Conservation (phyloP, 148 eudicot genomes). For the Mesembryanthemum crystallinum region DNA sequence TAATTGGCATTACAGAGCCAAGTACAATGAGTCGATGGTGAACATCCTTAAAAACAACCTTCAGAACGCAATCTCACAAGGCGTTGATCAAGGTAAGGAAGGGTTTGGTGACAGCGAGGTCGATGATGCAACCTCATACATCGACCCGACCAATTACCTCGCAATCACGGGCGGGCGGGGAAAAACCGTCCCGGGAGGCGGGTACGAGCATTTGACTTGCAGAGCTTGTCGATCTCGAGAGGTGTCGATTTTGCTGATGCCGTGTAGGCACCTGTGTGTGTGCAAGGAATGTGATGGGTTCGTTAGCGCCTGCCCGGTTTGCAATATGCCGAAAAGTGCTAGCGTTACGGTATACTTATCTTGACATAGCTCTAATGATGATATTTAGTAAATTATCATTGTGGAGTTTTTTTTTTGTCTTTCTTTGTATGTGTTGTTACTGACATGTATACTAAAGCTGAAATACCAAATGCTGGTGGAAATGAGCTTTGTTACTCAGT, state of each 20-base stretch:
- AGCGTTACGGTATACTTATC: conserved; percentile 72
- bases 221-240: conserved; percentile 54
- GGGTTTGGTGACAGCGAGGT: conserved; percentile 79
- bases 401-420: not conserved
- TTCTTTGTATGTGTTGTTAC: conserved; percentile 21
- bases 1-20: conserved; percentile 76
- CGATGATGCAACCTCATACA: conserved; percentile 70
- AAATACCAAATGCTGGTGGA: conserved; percentile 30
- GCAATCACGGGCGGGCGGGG: conserved; percentile 30
- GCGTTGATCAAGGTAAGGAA: conserved; percentile 65
- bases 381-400: not conserved
- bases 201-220: conserved; percentile 47
- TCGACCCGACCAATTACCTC: conserved; percentile 51
- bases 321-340: conserved; percentile 53
- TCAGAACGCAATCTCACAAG: conserved; percentile 65
- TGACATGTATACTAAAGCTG: conserved; percentile 28
- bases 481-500: conserved; percentile 32
- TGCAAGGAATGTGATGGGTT: conserved; percentile 64
- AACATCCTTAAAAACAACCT: conserved; percentile 65
- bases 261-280: conserved; percentile 74
- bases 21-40: conserved; percentile 79
- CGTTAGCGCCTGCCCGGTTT: conserved; percentile 58
- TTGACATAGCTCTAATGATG: conserved; percentile 26
- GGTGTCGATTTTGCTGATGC: conserved; percentile 64
- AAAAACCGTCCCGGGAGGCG: conserved; percentile 27